These are phyloP conservation scores for Themeda triandra DNA, from an alignment of 176 grass and related monocot species.

Conservation along the genomic window DNA sequence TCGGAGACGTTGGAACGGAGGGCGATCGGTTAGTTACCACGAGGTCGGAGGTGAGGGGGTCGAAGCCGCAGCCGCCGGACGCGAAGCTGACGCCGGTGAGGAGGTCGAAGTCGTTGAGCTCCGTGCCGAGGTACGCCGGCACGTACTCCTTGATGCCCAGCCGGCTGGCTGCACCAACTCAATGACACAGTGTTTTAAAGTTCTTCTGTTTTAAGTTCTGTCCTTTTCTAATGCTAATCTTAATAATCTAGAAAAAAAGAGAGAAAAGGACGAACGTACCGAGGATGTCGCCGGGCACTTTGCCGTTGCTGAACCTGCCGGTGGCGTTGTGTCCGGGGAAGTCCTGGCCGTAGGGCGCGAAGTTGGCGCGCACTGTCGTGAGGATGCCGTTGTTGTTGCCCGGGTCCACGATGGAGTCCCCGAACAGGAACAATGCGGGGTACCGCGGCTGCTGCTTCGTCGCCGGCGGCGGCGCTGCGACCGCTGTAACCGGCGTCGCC, in stretches of 20 bases:
- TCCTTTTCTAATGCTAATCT: no score
- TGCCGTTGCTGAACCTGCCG: slow-evolving; percentile 82
- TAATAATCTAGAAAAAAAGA: not conserved
- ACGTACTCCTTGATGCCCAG: slow-evolving; percentile 71
- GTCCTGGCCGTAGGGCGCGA: slow-evolving; percentile 70
- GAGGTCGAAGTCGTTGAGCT: slow-evolving; percentile 67
- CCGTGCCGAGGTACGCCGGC: slow-evolving; percentile 67
- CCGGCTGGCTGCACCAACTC: slow-evolving; percentile 40
- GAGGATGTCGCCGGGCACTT: slow-evolving; percentile 59
- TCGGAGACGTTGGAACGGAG: not conserved
- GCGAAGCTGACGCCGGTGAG: slow-evolving; percentile 91
- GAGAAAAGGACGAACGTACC: slow-evolving; percentile 20
- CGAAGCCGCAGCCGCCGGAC: slow-evolving; percentile 68
- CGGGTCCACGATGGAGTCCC: slow-evolving; percentile 75
- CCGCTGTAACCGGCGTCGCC: not conserved
- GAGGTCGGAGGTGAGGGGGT: slow-evolving; percentile 73
- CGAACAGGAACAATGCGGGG: slow-evolving; percentile 64
- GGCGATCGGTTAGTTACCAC: slow-evolving; percentile 15
- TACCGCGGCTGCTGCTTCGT: not conserved
- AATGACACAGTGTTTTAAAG: not conserved
- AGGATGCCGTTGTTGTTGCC: slow-evolving; percentile 77
- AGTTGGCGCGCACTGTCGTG: slow-evolving; percentile 45
- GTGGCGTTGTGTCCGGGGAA: slow-evolving; percentile 60
- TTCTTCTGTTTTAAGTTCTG: not conserved
- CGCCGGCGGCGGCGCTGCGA: not conserved